A percentile compares a stretch with the other conserved stretches of the same genome.
Conservation (phyloP, 2,329 filamentous ascomycete genomes). For the Colletotrichum graminicola region DNA sequence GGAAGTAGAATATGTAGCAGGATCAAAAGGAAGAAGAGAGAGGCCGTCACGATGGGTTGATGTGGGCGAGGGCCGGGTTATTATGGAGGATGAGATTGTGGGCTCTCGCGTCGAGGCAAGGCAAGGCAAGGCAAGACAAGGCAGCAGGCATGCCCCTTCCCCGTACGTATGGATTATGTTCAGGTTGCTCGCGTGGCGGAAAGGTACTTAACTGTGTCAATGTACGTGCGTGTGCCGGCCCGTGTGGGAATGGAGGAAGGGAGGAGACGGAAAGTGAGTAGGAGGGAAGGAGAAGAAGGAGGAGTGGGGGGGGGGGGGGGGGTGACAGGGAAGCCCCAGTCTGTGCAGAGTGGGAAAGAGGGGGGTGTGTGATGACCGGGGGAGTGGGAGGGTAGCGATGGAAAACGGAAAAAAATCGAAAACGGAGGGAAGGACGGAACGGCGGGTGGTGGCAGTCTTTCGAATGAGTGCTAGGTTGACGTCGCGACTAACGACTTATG, state of each 20-base stretch:
- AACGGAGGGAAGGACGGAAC: conserved; percentile 10
- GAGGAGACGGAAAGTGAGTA: conserved; percentile 12
- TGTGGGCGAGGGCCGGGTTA: conserved; percentile 39
- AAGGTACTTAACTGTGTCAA: conserved; percentile 12
- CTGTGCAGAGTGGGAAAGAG: conserved; percentile 18
- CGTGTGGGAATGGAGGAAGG: not conserved
- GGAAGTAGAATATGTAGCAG: not conserved
- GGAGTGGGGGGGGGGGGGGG: not conserved
- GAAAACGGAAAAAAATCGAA: not conserved
- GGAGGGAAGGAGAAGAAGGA: conserved; percentile 7
- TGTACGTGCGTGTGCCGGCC: conserved; percentile 3
- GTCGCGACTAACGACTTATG: conserved; percentile 9
- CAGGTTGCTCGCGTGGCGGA: conserved; percentile 39
- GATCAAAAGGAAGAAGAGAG: not conserved
- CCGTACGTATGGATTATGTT: conserved; percentile 26
- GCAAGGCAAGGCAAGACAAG: not conserved
- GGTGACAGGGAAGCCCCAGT: conserved; percentile 9
- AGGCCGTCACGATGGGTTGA: conserved; percentile 24
- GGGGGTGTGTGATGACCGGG: not conserved
- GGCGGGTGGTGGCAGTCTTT: not conserved
- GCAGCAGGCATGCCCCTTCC: conserved; percentile 29
- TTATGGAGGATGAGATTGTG: conserved; percentile 36
- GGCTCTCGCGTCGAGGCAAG: conserved; percentile 3
- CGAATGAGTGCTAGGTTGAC: not conserved
- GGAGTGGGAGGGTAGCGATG: not conserved